These are phyloP conservation scores for Beauveria scarabaeidicola DNA, from an alignment of 2,329 filamentous ascomycete genomes.

Conservation along the genomic window DNA sequence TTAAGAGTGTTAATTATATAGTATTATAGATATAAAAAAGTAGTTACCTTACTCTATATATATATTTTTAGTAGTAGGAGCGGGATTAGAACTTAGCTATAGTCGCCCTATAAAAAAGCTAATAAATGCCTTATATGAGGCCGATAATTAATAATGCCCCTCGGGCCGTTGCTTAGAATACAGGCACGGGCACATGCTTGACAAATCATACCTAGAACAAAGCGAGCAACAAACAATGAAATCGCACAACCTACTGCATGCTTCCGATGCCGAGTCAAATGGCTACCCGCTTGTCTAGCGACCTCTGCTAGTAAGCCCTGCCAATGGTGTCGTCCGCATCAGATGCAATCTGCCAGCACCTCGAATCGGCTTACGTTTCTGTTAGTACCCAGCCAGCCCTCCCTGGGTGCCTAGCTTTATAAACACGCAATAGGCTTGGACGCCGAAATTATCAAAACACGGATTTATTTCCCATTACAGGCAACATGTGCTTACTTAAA, in stretches of 20 bases:
- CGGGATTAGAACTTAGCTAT: no score
- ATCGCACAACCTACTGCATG: neutral
- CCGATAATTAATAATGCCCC: no score
- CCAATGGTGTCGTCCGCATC: neutral
- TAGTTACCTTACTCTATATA: no score
- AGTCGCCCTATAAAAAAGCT: no score
- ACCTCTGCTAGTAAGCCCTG: neutral
- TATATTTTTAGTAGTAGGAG: no score
- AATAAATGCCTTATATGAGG: no score
- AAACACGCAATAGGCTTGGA: no score
- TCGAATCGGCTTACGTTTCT: neutral
- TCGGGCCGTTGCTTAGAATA: neutral
- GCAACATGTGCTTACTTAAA: neutral
- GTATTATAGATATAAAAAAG: no score
- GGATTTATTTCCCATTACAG: neutral
- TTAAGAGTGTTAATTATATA: no score
- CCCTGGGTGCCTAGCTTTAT: neutral
- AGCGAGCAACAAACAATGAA: neutral
- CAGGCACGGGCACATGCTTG: neutral
- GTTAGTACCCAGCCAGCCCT: neutral
- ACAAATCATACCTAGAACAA: neutral
- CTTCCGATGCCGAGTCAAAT: neutral
- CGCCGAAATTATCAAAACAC: neutral
- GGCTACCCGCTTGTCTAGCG: neutral
- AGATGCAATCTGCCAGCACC: constrained; percentile 1